Conservation (phyloP, 495 filamentous ascomycete genomes). For the Hypoxylon intermedium region DNA sequence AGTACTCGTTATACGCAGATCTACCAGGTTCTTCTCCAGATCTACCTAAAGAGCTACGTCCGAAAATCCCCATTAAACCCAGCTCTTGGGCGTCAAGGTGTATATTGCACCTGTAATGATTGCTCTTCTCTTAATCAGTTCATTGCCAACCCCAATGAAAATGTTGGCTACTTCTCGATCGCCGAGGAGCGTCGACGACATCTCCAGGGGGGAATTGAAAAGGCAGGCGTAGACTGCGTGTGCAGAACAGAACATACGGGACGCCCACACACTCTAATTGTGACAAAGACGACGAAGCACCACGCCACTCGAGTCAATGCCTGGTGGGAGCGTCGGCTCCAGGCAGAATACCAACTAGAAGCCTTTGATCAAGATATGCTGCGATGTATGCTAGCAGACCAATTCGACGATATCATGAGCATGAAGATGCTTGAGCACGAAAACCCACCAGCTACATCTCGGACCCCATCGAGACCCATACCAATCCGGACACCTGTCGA, state of each 20-base stretch:
- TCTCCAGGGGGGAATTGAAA: neutral
- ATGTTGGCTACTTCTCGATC: neutral
- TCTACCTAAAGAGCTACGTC: slow-evolving; percentile 25
- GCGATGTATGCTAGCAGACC: neutral
- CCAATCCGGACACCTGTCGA: neutral
- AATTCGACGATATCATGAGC: slow-evolving; percentile 10
- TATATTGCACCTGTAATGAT: slow-evolving; percentile 14
- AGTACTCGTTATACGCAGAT: slow-evolving; percentile 20
- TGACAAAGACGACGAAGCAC: slow-evolving; percentile 3
- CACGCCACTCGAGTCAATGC: neutral
- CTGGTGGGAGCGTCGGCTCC: neutral
- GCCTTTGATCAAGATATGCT: slow-evolving; percentile 9
- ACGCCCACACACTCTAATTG: neutral
- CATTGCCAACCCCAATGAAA: slow-evolving; percentile 10
- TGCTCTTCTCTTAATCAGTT: slow-evolving; percentile 18
- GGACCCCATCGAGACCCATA: neutral
- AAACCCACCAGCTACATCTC: neutral
- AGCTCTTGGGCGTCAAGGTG: neutral
- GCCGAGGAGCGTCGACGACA: neutral
- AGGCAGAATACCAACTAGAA: neutral
- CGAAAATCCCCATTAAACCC: slow-evolving; percentile 12
- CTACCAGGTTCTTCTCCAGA: slow-evolving; percentile 23
- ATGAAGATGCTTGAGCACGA: neutral
- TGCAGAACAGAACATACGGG: neutral
- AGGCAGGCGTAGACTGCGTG: neutral